Evolutionary conservation across 2,329 filamentous ascomycete species (phyloP).

Genomic region (Aspergillus piperis): DNA sequence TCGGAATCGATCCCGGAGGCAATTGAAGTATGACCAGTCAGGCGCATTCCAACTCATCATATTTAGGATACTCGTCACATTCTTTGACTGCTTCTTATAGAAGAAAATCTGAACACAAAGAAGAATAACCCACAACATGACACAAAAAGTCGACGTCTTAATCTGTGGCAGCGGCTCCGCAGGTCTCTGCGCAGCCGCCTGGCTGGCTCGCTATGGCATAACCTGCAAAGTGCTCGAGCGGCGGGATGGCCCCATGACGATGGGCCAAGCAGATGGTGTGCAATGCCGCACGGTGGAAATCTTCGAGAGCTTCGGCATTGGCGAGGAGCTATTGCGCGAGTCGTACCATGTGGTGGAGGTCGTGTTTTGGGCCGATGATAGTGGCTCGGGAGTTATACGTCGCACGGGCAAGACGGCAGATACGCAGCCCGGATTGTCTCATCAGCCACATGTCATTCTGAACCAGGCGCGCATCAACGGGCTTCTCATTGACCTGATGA

Average conservation of each 20-base stretch:
- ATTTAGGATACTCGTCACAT: not conserved
- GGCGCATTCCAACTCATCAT: not conserved
- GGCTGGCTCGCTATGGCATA: conserved; percentile 61
- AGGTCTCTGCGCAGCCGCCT: conserved; percentile 62
- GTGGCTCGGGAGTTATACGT: conserved; percentile 41
- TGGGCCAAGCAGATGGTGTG: conserved; percentile 66
- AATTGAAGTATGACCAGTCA: not conserved
- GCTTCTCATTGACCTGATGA: conserved; percentile 56
- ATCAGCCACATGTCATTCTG: conserved; percentile 59
- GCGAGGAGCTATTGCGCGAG: conserved; percentile 57
- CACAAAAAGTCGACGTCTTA: conserved; percentile 53
- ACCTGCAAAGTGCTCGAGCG: conserved; percentile 60
- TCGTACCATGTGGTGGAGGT: conserved; percentile 61
- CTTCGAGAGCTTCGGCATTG: conserved; percentile 61
- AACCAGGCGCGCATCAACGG: conserved; percentile 59
- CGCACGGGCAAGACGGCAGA: conserved; percentile 55
- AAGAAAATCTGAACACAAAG: too few species aligned
- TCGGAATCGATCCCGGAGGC: conserved; percentile 22
- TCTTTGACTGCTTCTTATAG: too few species aligned
- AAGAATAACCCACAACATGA: conserved; percentile 1
- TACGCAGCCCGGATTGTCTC: conserved; percentile 55
- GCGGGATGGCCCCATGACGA: conserved; percentile 54
- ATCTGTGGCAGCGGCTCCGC: conserved; percentile 65
- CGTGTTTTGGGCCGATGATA: conserved; percentile 55
- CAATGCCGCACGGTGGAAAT: conserved; percentile 64